Conservation (phyloP, 257 asterid genomes). For the Ajuga chamaepitys region DNA sequence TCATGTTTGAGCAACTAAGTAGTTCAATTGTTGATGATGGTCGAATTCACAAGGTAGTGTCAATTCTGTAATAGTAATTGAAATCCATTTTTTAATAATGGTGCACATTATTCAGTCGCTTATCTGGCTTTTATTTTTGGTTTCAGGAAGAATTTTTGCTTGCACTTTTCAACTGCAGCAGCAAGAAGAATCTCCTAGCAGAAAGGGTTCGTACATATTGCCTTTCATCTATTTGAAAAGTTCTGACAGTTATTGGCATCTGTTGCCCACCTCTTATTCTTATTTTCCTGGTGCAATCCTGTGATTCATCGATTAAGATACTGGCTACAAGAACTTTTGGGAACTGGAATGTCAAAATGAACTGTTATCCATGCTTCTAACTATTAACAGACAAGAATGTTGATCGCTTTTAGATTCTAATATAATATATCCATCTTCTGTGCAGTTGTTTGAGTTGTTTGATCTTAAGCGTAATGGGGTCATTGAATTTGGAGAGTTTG, state of each 20-base stretch:
- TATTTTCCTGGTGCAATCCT: no score
- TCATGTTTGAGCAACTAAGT: conserved; percentile 56
- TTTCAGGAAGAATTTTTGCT: conserved; percentile 84
- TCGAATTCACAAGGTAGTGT: conserved; percentile 65
- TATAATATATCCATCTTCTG: background rate
- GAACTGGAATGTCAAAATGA: no score
- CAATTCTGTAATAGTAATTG: no score
- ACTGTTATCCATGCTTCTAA: no score
- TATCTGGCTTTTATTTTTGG: background rate
- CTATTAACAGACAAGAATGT: background rate
- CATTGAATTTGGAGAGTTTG: conserved; percentile 73
- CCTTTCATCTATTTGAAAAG: background rate
- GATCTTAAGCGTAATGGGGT: conserved; percentile 62
- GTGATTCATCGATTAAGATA: no score
- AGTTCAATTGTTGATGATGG: conserved; percentile 62
- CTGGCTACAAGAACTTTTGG: no score
- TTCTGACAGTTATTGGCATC: no score
- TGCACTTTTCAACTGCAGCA: conserved; percentile 54
- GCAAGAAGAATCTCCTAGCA: conserved; percentile 53
- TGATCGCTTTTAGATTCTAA: background rate
- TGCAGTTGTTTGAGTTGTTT: conserved; percentile 70
- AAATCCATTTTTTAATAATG: background rate
- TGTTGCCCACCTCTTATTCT: no score
- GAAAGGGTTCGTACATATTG: conserved; percentile 47
- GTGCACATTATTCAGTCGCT: background rate